Percentiles rank a stretch among this genome's conserved stretches.
Conservation (phyloP, 75 land plant genomes). For the Chamaecyparis obtusa region DNA sequence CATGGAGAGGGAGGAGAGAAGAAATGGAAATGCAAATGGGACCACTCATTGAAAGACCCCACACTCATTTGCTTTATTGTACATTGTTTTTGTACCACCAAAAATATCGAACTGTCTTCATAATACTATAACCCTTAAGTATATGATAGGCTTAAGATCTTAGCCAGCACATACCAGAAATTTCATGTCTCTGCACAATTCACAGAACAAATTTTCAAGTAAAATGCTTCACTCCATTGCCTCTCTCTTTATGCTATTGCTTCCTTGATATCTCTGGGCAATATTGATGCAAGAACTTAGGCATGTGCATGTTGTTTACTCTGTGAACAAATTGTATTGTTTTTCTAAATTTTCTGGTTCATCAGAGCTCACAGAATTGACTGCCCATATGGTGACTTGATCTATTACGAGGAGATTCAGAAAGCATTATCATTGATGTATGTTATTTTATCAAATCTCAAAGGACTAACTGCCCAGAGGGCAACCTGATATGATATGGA, state of each 20-base stretch:
- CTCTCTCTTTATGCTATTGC: not conserved
- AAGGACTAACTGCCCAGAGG: too few relatives aligned
- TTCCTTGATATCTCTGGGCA: not conserved
- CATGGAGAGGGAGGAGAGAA: not conserved
- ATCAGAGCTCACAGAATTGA: too few relatives aligned
- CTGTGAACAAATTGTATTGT: not conserved
- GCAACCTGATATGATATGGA: too few relatives aligned
- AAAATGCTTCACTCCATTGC: not conserved
- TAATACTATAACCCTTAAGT: too few relatives aligned
- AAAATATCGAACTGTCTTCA: not conserved
- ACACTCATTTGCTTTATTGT: not conserved
- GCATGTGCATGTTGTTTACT: not conserved
- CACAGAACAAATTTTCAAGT: not conserved
- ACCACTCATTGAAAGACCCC: not conserved
- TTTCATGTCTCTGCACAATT: not conserved
- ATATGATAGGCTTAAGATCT: not conserved
- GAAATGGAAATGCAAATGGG: slow-evolving; percentile 1
- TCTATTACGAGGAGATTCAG: too few relatives aligned
- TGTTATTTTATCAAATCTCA: too few relatives aligned
- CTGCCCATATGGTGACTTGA: too few relatives aligned
- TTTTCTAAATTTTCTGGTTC: too few relatives aligned
- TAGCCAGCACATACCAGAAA: not conserved
- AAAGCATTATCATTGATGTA: too few relatives aligned
- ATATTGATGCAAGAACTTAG: slow-evolving; percentile 12
- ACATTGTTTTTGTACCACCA: not conserved